These are phyloP conservation scores for Paraphaeosphaeria minitans DNA, from an alignment of 2,329 filamentous ascomycete species.

Conservation along the genomic window DNA sequence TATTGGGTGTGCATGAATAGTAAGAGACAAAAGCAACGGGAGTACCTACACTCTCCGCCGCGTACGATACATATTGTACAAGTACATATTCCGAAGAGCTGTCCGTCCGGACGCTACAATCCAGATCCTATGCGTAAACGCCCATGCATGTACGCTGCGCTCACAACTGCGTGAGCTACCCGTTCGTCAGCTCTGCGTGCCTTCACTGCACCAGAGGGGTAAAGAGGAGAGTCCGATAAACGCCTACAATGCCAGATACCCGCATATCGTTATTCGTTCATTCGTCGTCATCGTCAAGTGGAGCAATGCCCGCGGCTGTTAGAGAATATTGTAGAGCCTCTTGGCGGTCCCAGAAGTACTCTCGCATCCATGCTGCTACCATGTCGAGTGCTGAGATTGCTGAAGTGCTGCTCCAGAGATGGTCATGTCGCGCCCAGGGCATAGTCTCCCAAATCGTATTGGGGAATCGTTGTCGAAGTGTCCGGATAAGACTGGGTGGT, in stretches of 20 bases:
- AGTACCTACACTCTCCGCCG: not conserved
- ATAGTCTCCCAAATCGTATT: constrained; percentile 36
- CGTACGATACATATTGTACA: not conserved
- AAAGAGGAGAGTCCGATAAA: constrained; percentile 20
- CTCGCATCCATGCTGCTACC: constrained; percentile 40
- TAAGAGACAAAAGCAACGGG: not conserved
- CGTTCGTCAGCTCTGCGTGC: constrained; percentile 13
- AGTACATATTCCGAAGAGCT: constrained; percentile 18
- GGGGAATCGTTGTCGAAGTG: constrained; percentile 34
- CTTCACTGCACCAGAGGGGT: constrained; percentile 18
- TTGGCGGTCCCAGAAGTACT: constrained; percentile 45
- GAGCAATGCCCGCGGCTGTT: constrained; percentile 33
- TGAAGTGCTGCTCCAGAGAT: constrained; percentile 42
- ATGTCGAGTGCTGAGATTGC: constrained; percentile 40
- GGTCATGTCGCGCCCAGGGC: constrained; percentile 37
- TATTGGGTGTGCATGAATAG: too few species aligned
- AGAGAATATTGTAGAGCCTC: constrained; percentile 39
- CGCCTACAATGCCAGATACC: constrained; percentile 13
- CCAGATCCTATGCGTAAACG: constrained; percentile 3
- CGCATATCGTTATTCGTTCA: constrained; percentile 22
- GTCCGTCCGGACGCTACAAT: constrained; percentile 15
- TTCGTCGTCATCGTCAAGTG: constrained; percentile 33
- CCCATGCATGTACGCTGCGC: constrained; percentile 3
- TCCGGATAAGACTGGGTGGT: constrained; percentile 30
- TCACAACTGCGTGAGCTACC: not conserved